A percentile compares a stretch with the other conserved stretches of the same genome.
phyloP scores from a whole-genome alignment of 2,329 filamentous ascomycete species.

The Macrophomina pseudophaseolina region DNA sequence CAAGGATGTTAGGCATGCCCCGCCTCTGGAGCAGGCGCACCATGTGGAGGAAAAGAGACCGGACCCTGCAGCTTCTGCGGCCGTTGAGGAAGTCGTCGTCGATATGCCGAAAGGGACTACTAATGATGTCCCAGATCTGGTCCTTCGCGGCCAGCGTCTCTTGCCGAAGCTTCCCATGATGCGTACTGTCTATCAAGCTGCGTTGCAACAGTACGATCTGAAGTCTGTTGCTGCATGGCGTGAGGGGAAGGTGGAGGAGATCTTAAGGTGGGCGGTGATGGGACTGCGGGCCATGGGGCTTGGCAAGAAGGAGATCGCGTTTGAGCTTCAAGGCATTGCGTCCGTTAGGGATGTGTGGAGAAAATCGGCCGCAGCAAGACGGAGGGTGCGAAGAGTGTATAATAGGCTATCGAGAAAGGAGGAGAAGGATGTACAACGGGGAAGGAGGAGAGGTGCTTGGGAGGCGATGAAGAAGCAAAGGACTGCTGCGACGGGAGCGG shows the following conservation, averaged over 20 bases:
- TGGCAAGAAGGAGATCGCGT: not conserved
- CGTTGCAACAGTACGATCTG: not conserved
- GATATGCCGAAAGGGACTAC: not conserved
- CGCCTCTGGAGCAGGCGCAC: not conserved
- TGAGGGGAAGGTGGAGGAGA: not conserved
- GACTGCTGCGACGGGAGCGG: not conserved
- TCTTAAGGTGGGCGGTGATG: conserved; percentile 3
- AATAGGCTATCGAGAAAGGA: not conserved
- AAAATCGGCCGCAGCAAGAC: not conserved
- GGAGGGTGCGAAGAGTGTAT: not conserved
- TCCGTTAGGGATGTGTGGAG: too few species aligned
- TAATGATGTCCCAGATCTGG: not conserved
- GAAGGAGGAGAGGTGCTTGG: not conserved
- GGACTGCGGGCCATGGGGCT: not conserved
- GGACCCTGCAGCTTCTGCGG: not conserved
- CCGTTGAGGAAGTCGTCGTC: not conserved
- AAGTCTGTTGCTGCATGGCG: not conserved
- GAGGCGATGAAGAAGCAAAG: not conserved
- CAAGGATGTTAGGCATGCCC: conserved; percentile 11
- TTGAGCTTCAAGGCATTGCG: conserved; percentile 1
- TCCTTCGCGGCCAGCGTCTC: not conserved
- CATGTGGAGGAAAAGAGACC: not conserved
- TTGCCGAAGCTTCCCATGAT: not conserved
- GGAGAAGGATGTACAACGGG: not conserved
- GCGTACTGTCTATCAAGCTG: conserved; percentile 14